Percentiles rank a stretch among this genome's conserved stretches.
Evolutionary conservation across 306 rosid genomes (phyloP).

Genomic region (barrel medic (Medicago truncatula)): MtrunA17r5.0-ANR NC_053049.1:23366001-23366500

Average conservation of each 20-base stretch:
- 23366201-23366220: not conserved
- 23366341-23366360: constrained; percentile 41
- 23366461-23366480: not conserved
- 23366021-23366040: constrained; percentile 73
- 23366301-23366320: constrained; percentile 51
- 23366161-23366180: constrained; percentile 52
- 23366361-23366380: constrained; percentile 52
- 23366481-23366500: not conserved
- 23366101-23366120: constrained; percentile 51
- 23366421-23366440: not conserved
- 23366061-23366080: not conserved
- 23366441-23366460: not conserved
- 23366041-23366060: not conserved
- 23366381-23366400: not conserved
- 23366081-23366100: not conserved
- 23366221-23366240: not conserved
- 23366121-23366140: constrained; percentile 69
- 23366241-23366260: not conserved
- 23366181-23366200: constrained; percentile 56
- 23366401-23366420: not conserved
- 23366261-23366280: not conserved
- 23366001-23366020: constrained; percentile 59
- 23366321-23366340: constrained; percentile 44
- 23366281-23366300: constrained; percentile 50
- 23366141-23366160: constrained; percentile 67